Percentiles rank a stretch among this genome's conserved stretches.
Conservation (phyloP, 2,329 filamentous ascomycete genomes). For the Curvularia sp. region DNA sequence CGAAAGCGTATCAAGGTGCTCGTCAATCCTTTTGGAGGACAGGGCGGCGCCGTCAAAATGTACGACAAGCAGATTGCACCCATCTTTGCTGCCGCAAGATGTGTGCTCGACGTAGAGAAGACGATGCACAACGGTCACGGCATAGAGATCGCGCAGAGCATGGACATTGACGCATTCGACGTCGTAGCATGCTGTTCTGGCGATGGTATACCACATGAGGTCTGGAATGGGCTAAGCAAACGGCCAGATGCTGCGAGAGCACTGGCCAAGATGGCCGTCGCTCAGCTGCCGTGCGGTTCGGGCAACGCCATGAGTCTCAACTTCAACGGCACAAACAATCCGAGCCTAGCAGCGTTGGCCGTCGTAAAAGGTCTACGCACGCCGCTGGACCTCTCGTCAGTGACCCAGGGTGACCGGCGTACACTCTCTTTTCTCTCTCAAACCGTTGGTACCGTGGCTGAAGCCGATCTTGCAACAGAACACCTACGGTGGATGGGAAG, state of each 20-base stretch:
- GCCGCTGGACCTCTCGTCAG: slow-evolving; percentile 82
- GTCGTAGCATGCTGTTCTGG: slow-evolving; percentile 89
- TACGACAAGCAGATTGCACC: slow-evolving; percentile 81
- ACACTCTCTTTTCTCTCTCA: slow-evolving; percentile 91
- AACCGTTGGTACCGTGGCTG: slow-evolving; percentile 86
- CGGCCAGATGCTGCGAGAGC: slow-evolving; percentile 77
- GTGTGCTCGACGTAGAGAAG: slow-evolving; percentile 74
- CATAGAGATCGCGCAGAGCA: slow-evolving; percentile 73
- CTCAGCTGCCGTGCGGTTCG: slow-evolving; percentile 88
- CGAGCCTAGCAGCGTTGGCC: slow-evolving; percentile 77
- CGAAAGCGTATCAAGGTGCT: slow-evolving; percentile 84
- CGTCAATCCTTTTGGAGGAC: slow-evolving; percentile 89
- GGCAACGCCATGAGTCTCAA: slow-evolving; percentile 95
- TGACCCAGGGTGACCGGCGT: slow-evolving; percentile 80
- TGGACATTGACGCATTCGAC: slow-evolving; percentile 83
- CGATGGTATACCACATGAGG: slow-evolving; percentile 89
- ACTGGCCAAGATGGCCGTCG: slow-evolving; percentile 78
- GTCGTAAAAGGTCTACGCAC: slow-evolving; percentile 89
- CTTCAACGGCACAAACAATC: slow-evolving; percentile 78
- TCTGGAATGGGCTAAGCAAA: slow-evolving; percentile 89
- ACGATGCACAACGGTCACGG: slow-evolving; percentile 80
- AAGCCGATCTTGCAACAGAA: slow-evolving; percentile 88
- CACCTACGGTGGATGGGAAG: slow-evolving; percentile 92
- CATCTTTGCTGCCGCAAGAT: slow-evolving; percentile 81
- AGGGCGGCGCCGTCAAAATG: slow-evolving; percentile 74